Percentiles rank a stretch among this genome's conserved stretches.
These are phyloP conservation scores for Diaporthe helianthi DNA, from an alignment of 2,329 filamentous ascomycete species.

Conservation along the genomic window DNA sequence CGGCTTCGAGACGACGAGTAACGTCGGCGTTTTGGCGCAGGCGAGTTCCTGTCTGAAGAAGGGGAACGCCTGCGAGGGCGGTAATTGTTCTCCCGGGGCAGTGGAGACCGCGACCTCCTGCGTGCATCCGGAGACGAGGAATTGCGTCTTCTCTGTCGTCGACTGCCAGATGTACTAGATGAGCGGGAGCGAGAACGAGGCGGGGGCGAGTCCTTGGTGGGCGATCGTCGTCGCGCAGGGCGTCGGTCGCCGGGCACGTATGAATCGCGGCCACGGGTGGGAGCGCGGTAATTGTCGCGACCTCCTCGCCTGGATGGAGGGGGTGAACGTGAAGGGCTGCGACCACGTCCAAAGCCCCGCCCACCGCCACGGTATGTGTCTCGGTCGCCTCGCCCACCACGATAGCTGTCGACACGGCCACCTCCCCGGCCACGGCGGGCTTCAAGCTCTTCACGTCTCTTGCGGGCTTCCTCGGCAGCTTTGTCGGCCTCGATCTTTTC, in stretches of 20 bases:
- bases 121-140: constrained; percentile 38
- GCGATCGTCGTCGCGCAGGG: constrained; percentile 49
- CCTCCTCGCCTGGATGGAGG: constrained; percentile 53
- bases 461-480: constrained; percentile 76
- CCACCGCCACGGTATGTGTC: constrained; percentile 52
- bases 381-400: constrained; percentile 60
- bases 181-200: constrained; percentile 41
- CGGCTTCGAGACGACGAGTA: constrained; percentile 57
- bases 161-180: constrained; percentile 30
- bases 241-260: constrained; percentile 60
- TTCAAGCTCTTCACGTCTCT: constrained; percentile 73
- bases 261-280: constrained; percentile 51
- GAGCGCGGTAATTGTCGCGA: constrained; percentile 47
- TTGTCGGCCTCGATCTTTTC: constrained; percentile 92
- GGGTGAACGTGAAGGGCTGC: constrained; percentile 57
- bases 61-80: constrained; percentile 42
- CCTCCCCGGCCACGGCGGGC: constrained; percentile 61
- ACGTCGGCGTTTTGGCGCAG: constrained; percentile 57
- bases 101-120: constrained; percentile 48
- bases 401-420: constrained; percentile 57
- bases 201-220: constrained; percentile 45
- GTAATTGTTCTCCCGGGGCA: constrained; percentile 38
- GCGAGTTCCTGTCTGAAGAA: constrained; percentile 47
- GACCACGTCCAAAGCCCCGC: constrained; percentile 53
- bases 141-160: constrained; percentile 38